Percentiles rank a stretch among this genome's conserved stretches.
phyloP scores from a whole-genome alignment of 2,329 filamentous ascomycete genomes.

The Penicillium sp. region DNA sequence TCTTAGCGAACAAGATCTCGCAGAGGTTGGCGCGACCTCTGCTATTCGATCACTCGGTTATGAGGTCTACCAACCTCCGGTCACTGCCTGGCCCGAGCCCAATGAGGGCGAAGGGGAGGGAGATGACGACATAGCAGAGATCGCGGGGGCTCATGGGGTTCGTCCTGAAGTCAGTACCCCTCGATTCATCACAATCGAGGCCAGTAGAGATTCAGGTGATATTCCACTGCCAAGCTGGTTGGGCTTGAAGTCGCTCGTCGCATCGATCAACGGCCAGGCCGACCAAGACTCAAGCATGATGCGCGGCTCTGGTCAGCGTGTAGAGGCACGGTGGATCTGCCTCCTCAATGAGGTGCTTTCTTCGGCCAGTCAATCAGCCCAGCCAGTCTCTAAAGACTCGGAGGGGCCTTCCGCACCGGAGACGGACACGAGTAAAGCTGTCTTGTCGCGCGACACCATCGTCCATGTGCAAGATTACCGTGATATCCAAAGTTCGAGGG shows the following conservation, averaged over 20 bases:
- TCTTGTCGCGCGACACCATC: conserved; percentile 56
- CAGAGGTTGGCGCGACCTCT: conserved; percentile 36
- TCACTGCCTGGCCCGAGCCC: conserved; percentile 35
- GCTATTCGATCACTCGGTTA: conserved; percentile 53
- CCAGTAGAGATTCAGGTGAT: conserved; percentile 33
- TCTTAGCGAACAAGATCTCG: conserved; percentile 45
- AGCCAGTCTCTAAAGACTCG: conserved; percentile 7
- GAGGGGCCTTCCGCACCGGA: conserved; percentile 11
- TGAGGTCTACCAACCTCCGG: conserved; percentile 52
- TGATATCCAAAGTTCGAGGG: conserved; percentile 69
- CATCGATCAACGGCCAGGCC: conserved; percentile 34
- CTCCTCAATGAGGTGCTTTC: conserved; percentile 40
- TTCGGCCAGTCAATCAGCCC: conserved; percentile 20
- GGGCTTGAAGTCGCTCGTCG: conserved; percentile 35
- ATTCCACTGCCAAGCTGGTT: conserved; percentile 37
- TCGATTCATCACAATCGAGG: conserved; percentile 40
- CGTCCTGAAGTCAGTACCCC: conserved; percentile 25
- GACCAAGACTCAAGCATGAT: conserved; percentile 25
- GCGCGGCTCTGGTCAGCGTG: conserved; percentile 22
- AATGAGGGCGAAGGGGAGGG: conserved; percentile 53
- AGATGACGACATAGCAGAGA: conserved; percentile 42
- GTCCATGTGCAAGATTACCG: conserved; percentile 80
- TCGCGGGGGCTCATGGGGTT: conserved; percentile 20
- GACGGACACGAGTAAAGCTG: conserved; percentile 13
- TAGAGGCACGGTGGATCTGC: conserved; percentile 37